Conservation (phyloP, 441 rosid species). For the Croton setiger region DNA sequence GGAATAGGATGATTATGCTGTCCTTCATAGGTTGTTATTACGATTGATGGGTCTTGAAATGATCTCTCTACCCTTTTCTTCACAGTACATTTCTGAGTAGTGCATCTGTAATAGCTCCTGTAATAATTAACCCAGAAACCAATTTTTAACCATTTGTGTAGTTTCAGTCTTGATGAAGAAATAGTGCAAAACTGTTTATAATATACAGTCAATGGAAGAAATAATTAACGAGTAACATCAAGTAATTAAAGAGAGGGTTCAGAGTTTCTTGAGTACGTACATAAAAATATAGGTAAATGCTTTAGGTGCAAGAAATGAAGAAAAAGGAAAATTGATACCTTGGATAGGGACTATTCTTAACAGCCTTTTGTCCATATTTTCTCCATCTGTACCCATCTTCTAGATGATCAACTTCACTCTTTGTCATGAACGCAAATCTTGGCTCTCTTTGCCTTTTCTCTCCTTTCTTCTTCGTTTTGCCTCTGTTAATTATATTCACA, state of each 20-base stretch:
- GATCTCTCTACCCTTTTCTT: conserved; percentile 96
- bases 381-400: conserved; percentile 99
- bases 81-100: conserved; percentile 78
- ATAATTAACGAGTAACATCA: background rate
- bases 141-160: background rate
- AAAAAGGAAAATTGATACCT: conserved; percentile 38
- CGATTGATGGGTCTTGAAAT: conserved; percentile 72
- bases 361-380: conserved; percentile 95
- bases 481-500: conserved; percentile 22
- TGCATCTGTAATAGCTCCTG: conserved; percentile 97
- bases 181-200: background rate
- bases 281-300: background rate
- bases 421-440: conserved; percentile 84
- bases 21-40: conserved; percentile 91
- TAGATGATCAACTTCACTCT: conserved; percentile 90
- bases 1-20: conserved; percentile 82
- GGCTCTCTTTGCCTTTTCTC: conserved; percentile 69
- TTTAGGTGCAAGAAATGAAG: conserved; percentile 19
- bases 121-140: no score
- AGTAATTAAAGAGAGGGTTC: background rate
- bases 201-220: conserved; percentile 1
- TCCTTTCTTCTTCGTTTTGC: conserved; percentile 54
- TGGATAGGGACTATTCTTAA: conserved; percentile 96
- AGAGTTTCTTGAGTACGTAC: background rate
- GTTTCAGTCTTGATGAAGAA: conserved; percentile 3